Base-by-base conservation (phyloP, 192 early-diverging fungal genomes). In the Coemansia erecta region DNA sequence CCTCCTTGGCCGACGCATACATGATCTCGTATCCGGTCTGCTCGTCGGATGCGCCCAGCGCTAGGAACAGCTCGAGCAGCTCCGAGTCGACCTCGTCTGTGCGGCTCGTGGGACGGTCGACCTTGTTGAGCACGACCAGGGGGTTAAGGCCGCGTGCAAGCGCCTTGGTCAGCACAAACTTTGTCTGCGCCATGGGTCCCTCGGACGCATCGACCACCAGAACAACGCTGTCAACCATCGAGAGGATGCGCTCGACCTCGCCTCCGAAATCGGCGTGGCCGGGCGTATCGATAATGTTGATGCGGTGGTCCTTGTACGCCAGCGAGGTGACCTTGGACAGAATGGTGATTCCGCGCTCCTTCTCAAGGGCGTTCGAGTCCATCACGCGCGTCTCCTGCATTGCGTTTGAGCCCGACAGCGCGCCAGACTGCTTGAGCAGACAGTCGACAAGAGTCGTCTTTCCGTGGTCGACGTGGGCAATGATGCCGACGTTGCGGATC, bases 201-300 rank as follows among this genome's bases (percentile, higher is more conserved):
- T 93, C 91, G 8, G 89, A 87, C 5, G 85, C 89, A 64, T 89
- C 89, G 54, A 93, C 91, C n/a, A 93, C 88, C 42, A 93, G 64
- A 33, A 86, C 86, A 3, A 93, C 91, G 47, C 91, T 89, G 66
- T 93, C 91, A 10, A 93, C 89, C 91, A 93, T 93, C 4, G 88
- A 90, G 57, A 93, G 70, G 40, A 93, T 89, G 33, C 91, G 89
- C 74, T 93, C 91, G 21, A 93, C 91, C 63, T 93, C 89, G 19
- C 84, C 85, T 39, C 84, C 85, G 50, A 87, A 85, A 65, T 85
- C 85, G 8, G 85, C 85, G 28, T 87, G 84, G 9, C 87, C 88
- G n/a, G 91, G 91, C 4, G 91, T 93, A 59, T 93, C 91, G 57
- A 93, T 87, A 77, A 93, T 91, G 70, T 93, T 93, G 74, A 93